Percentiles rank a stretch among this genome's conserved stretches.
Conservation (phyloP, 768 basidiomycete genomes). For the Rhizopogon vulgaris region DNA sequence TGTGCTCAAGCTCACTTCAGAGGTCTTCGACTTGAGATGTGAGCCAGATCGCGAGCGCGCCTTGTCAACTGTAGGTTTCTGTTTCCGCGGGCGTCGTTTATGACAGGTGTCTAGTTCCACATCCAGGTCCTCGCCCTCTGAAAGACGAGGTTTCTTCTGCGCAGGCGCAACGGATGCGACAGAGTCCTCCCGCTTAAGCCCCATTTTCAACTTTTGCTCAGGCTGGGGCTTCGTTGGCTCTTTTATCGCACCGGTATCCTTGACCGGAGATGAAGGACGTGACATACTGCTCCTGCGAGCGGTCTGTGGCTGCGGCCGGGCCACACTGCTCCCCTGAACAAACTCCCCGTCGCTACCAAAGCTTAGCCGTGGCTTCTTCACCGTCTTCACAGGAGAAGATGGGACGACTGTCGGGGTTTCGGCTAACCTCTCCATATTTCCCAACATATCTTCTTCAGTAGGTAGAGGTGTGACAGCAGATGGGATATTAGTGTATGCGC, state of each 20-base stretch:
- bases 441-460: not conserved
- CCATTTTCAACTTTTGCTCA: not conserved
- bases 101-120: not conserved
- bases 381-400: not conserved
- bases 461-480: not conserved
- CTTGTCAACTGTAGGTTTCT: constrained; percentile 1
- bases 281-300: constrained; percentile 6
- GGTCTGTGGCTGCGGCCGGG: not conserved
- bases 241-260: not conserved
- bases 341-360: not conserved
- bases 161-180: constrained; percentile 8
- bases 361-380: constrained; percentile 9
- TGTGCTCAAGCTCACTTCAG: not conserved
- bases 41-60: constrained; percentile 9
- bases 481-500: not conserved
- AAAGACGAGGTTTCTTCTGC: constrained; percentile 17
- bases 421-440: not conserved
- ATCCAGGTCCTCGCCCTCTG: not conserved
- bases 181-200: constrained; percentile 1
- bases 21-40: not conserved
- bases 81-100: not conserved
- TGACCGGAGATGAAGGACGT: constrained; percentile 1
- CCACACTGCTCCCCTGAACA: not conserved
- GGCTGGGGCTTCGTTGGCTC: not conserved
- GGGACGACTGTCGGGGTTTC: not conserved